Evolutionary conservation across 2,329 filamentous ascomycete species (phyloP).

Genomic region (Sporothrix inflata): DNA sequence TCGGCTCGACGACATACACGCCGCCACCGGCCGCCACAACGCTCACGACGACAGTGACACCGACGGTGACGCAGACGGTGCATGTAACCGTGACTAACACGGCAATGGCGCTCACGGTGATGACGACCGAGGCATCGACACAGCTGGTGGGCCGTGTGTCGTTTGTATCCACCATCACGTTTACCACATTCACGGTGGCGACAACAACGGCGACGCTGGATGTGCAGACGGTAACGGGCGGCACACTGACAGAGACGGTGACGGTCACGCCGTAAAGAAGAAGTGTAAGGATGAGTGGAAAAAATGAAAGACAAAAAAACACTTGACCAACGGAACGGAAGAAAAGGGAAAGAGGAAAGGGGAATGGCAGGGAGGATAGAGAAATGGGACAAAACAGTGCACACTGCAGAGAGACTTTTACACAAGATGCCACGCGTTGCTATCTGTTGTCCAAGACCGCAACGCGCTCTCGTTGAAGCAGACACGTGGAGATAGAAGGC

Average conservation of each 20-base stretch:
- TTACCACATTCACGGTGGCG: not conserved
- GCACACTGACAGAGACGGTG: constrained; percentile 18
- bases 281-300: not conserved
- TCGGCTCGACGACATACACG: not conserved
- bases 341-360: not conserved
- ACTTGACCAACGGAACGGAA: not conserved
- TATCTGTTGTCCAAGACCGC: too few species aligned
- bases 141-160: constrained; percentile 8
- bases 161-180: constrained; percentile 23
- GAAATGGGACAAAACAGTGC: too few species aligned
- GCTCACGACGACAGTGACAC: constrained; percentile 3
- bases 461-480: too few species aligned
- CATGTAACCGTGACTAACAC: not conserved
- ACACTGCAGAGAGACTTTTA: too few species aligned
- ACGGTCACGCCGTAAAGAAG: not conserved
- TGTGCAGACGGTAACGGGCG: not conserved
- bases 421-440: too few species aligned
- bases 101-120: not conserved
- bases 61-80: not conserved
- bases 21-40: not conserved
- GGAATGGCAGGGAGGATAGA: too few species aligned
- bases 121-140: constrained; percentile 1
- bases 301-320: not conserved
- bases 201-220: not conserved
- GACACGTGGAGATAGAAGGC: too few species aligned